A percentile compares a stretch with the other conserved stretches of the same genome.
Evolutionary conservation across 139 green algal species (phyloP).

Genomic region (Deuterostichococcus epilithicus): DNA sequence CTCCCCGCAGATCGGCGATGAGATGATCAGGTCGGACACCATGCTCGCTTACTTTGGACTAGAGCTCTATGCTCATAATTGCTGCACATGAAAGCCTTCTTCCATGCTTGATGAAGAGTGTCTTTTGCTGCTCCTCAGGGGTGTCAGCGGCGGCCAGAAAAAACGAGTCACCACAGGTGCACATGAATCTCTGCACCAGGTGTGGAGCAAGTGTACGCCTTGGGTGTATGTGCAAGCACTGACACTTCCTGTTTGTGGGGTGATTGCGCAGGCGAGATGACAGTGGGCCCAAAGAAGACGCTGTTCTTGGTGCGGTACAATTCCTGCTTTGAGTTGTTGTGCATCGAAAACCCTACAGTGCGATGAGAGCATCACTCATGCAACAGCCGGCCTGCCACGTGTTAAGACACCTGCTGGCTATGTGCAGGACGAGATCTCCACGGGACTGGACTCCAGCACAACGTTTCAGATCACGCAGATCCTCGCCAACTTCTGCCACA

Average conservation of each 20-base stretch:
- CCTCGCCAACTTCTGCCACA: constrained; percentile 20
- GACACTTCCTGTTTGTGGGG: too few species aligned
- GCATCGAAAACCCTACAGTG: not conserved
- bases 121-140: too few species aligned
- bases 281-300: constrained; percentile 44
- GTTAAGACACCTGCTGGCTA: constrained; percentile 17
- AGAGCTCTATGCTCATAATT: too few species aligned
- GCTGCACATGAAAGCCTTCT: too few species aligned
- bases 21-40: too few species aligned
- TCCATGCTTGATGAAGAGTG: too few species aligned
- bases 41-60: too few species aligned
- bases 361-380: not conserved
- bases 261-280: constrained; percentile 42
- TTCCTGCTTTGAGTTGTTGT: not conserved
- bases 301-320: constrained; percentile 25
- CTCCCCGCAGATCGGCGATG: too few species aligned
- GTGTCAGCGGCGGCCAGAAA: too few species aligned
- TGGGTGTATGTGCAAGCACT: not conserved
- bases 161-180: too few species aligned
- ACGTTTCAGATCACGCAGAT: constrained; percentile 39
- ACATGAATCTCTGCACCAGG: not conserved
- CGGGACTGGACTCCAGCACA: constrained; percentile 46
- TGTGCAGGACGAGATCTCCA: constrained; percentile 54
- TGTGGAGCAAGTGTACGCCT: not conserved
- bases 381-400: not conserved